Evolutionary conservation across 2,329 filamentous ascomycete genomes (phyloP), one percentile per base, ranked within the genome.

Genomic region (Penicillium sp.): DNA sequence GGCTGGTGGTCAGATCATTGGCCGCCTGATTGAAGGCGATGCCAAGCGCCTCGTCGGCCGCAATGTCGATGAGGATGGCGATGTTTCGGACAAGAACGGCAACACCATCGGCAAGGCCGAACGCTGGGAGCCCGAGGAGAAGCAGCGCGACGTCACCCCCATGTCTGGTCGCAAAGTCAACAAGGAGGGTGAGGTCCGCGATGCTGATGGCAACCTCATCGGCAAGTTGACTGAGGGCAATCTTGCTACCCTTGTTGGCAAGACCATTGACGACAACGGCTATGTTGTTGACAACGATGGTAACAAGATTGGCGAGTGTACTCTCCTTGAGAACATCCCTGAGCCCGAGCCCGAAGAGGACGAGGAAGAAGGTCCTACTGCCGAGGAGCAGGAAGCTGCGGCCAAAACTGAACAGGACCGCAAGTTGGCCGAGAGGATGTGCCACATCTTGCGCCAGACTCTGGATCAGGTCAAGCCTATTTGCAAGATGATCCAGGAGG

Each of bases 401-500:
- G 78, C 80, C 35, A 78, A 86, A 65, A 78, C 81, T 43, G 78
- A 80, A 57, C 76, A 85, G 54, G 89, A 95, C 66, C 78, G 78
- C 56, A 82, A 95, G 73, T 79, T 95, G 32, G 90, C 90, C 1
- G 78, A 81, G 54, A 86, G 88, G 73, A 90, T 95, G 76, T 77
- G 79, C 10, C 75, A 72, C 49, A 86, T 87, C 61, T 82, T 95
- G 59, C 80, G 86, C 64, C 83, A 91, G 68, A 88, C 88, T 12
- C 78, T 95, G 6, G 89, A 95, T 64, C 87, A 85, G 67, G 82
- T 95, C 66, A 84, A 87, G 58, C 90, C 90, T 8, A 83, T 95
- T 65, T 87, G 88, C 77, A 89, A 88, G 73, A 81, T 89, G 75
- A 95, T 95, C 69, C 87, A 82, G 4, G 86, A 90, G 55, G 84